A percentile compares a stretch with the other conserved stretches of the same genome.
Conservation (phyloP, 768 basidiomycete species). For the Pleurotus djamor region DNA sequence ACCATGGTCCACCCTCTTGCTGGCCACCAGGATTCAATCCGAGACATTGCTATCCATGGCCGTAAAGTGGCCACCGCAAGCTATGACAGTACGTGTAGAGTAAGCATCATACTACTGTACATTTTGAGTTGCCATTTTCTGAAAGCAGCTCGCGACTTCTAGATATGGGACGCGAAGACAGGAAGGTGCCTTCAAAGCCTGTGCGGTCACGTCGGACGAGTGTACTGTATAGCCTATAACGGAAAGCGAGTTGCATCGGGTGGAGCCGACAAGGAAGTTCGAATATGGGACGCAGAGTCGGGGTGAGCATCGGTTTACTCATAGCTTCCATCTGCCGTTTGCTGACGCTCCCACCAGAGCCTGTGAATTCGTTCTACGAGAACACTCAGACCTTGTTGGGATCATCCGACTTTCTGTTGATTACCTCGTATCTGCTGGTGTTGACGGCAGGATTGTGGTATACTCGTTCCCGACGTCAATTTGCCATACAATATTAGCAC, state of each 20-base stretch:
- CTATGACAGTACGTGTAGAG: slow-evolving; percentile 4
- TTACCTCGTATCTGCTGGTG: neutral
- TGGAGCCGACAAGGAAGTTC: neutral
- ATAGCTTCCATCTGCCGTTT: neutral
- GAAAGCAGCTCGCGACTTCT: neutral
- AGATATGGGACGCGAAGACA: neutral
- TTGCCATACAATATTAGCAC: neutral
- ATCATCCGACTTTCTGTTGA: neutral
- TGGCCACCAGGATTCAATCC: neutral
- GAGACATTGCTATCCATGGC: neutral
- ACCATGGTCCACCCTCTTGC: neutral
- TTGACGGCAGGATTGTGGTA: neutral
- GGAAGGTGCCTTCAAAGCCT: neutral
- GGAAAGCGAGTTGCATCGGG: neutral
- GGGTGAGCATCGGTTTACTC: neutral
- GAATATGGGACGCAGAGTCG: neutral
- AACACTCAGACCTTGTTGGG: neutral
- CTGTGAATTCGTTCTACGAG: neutral
- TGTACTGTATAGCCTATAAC: neutral
- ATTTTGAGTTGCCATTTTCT: neutral
- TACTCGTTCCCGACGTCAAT: neutral
- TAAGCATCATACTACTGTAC: neutral
- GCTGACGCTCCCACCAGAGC: neutral
- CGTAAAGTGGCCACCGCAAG: neutral
- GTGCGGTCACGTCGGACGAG: neutral